These are phyloP conservation scores for Naganishia liquefaciens DNA, from an alignment of 1,284 basidiomycete genomes.

Conservation along the genomic window DNA sequence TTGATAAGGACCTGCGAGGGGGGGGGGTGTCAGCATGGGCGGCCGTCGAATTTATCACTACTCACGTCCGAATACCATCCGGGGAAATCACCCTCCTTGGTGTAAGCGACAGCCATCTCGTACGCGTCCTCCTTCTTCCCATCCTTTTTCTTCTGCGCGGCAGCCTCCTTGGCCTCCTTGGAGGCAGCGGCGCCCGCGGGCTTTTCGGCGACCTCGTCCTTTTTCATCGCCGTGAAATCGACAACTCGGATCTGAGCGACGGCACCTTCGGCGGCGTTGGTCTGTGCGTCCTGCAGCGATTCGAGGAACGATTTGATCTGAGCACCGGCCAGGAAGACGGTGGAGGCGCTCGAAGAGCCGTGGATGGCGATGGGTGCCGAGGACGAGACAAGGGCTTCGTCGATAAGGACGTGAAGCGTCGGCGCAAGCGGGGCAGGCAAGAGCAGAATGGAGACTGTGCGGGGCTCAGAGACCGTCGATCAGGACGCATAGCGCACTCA, in stretches of 20 bases:
- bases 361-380: slow-evolving; percentile 69
- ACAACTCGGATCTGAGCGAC: slow-evolving; percentile 55
- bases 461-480: neutral
- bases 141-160: slow-evolving; percentile 62
- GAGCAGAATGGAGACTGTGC: slow-evolving; percentile 76
- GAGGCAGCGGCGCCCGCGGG: slow-evolving; percentile 41
- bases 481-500: slow-evolving; percentile 55
- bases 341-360: slow-evolving; percentile 67
- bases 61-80: slow-evolving; percentile 90
- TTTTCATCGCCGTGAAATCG: slow-evolving; percentile 69
- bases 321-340: slow-evolving; percentile 72
- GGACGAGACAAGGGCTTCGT: slow-evolving; percentile 68
- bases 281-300: slow-evolving; percentile 65
- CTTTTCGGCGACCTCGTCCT: slow-evolving; percentile 54
- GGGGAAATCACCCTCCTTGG: slow-evolving; percentile 92
- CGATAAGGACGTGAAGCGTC: slow-evolving; percentile 75
- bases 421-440: slow-evolving; percentile 69
- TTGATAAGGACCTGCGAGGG: slow-evolving; percentile 83
- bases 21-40: neutral
- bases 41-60: slow-evolving; percentile 25
- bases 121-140: slow-evolving; percentile 81
- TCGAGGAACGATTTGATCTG: slow-evolving; percentile 74
- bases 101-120: slow-evolving; percentile 88
- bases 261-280: slow-evolving; percentile 60
- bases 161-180: slow-evolving; percentile 40